A percentile compares a stretch with the other conserved stretches of the same genome.
These are phyloP conservation scores for Solanum bulbocastanum DNA, from an alignment of 257 asterid species.

Conservation along the genomic window DNA sequence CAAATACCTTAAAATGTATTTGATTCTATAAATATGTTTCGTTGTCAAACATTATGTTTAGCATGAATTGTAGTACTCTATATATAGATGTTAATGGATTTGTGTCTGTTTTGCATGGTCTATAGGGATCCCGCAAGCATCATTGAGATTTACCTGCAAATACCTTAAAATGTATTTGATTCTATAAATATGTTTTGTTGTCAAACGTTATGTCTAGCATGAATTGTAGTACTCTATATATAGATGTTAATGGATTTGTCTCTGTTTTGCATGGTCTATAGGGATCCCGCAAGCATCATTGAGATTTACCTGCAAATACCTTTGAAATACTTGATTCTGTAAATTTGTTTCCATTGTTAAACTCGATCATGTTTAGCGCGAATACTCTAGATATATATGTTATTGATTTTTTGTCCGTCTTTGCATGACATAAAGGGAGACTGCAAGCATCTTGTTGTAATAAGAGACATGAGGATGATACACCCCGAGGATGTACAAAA, in stretches of 20 bases:
- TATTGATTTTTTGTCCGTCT: not conserved
- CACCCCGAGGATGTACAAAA: slow-evolving; percentile 79
- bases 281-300: not conserved
- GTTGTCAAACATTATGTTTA: no score
- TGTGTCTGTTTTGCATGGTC: not conserved
- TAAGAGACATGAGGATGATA: slow-evolving; percentile 76
- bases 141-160: not conserved
- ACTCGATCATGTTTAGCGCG: not conserved
- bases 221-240: not conserved
- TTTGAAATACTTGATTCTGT: not conserved
- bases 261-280: not conserved
- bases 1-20: no score
- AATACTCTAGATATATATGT: not conserved
- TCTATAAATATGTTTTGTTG: not conserved
- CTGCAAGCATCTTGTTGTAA: slow-evolving; percentile 66
- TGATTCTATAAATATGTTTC: not conserved
- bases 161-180: no score
- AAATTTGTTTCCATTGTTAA: not conserved
- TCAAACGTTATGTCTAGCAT: not conserved
- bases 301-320: not conserved
- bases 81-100: not conserved
- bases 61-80: not conserved
- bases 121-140: not conserved
- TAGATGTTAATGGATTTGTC: not conserved
- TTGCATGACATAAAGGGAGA: slow-evolving; percentile 41